Percentiles rank a stretch among this genome's conserved stretches.
Evolutionary conservation across 2,329 filamentous ascomycete genomes (phyloP).

Genomic region (Trichoderma harzianum): DNA sequence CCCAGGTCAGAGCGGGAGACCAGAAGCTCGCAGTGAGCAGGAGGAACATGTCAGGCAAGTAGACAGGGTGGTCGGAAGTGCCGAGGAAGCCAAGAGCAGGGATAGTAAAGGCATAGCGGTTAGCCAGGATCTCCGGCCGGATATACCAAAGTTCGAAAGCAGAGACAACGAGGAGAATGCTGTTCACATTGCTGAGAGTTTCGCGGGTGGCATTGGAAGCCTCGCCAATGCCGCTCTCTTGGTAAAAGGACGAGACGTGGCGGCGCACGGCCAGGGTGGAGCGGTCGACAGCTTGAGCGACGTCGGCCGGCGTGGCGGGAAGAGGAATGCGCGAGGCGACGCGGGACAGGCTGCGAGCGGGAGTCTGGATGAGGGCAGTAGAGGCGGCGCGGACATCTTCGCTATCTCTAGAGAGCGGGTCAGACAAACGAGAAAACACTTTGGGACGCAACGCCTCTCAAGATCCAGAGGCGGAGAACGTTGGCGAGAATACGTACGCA

Average conservation of each 20-base stretch:
- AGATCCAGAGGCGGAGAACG: background rate
- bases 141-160: constrained; percentile 69
- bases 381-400: constrained; percentile 37
- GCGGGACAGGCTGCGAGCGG: constrained; percentile 51
- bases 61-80: constrained; percentile 58
- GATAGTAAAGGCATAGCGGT: constrained; percentile 69
- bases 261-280: constrained; percentile 64
- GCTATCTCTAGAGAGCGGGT: constrained; percentile 23
- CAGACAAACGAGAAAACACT: background rate
- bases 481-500: constrained; percentile 38
- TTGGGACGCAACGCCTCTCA: background rate
- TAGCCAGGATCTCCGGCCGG: constrained; percentile 66
- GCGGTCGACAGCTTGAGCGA: constrained; percentile 73
- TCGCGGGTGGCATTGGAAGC: constrained; percentile 64
- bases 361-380: constrained; percentile 47
- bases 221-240: constrained; percentile 64
- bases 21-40: constrained; percentile 78
- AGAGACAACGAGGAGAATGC: constrained; percentile 66
- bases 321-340: constrained; percentile 63
- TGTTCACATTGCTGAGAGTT: constrained; percentile 66
- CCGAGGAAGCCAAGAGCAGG: constrained; percentile 57
- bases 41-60: constrained; percentile 76
- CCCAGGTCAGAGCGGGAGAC: constrained; percentile 76
- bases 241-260: constrained; percentile 61
- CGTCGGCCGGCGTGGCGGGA: constrained; percentile 74